Percentiles rank a stretch among this genome's conserved stretches.
phyloP scores from a whole-genome alignment of 148 eudicot genomes.

The Rhododendron simsii region DNA sequence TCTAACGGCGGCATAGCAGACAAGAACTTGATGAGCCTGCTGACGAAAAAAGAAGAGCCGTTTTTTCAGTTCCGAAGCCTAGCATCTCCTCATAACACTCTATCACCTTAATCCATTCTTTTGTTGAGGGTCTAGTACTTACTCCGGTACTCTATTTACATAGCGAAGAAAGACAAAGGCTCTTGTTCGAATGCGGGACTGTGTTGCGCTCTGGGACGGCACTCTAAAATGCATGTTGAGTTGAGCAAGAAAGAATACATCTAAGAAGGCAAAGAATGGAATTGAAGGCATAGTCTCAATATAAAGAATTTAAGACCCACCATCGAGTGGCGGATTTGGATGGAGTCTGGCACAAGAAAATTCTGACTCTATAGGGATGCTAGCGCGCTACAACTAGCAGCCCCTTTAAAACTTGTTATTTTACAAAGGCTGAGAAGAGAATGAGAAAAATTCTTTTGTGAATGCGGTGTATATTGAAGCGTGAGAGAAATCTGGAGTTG shows the following conservation, averaged over 20 bases:
- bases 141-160: background rate
- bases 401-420: background rate
- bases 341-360: background rate
- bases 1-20: background rate
- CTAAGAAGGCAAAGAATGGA: too few relatives aligned
- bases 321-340: background rate
- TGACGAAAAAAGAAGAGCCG: background rate
- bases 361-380: background rate
- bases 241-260: too few relatives aligned
- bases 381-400: background rate
- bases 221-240: too few relatives aligned
- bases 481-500: background rate
- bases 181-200: too few relatives aligned
- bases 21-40: background rate
- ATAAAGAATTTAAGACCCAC: too few relatives aligned
- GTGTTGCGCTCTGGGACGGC: too few relatives aligned
- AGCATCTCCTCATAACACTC: background rate
- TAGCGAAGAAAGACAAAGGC: too few relatives aligned
- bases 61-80: background rate
- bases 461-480: background rate
- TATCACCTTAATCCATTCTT: conserved; percentile 1
- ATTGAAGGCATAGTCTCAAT: too few relatives aligned
- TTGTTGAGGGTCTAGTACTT: background rate
- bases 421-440: background rate
- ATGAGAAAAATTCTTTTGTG: background rate